phyloP scores from a whole-genome alignment of 225 moss, liverwort and hornwort species.

The Thuidium tamariscinum region DNA sequence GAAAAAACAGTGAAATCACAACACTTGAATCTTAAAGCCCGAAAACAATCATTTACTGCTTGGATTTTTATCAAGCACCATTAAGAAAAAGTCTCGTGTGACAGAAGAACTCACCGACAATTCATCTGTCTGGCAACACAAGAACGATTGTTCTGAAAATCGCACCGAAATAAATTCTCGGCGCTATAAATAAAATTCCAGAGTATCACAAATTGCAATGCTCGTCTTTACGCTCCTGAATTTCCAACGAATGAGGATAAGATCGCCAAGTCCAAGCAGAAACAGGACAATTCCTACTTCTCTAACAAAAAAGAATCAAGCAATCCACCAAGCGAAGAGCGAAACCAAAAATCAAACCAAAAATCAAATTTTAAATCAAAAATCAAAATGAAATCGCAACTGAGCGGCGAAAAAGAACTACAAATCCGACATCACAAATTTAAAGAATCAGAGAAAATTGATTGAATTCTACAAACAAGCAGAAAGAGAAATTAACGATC shows the following conservation, averaged over 20 bases:
- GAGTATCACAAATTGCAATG: background rate
- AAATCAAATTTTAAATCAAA: background rate
- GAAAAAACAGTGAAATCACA: background rate
- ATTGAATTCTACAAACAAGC: background rate
- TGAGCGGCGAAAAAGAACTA: background rate
- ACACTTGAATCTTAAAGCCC: background rate
- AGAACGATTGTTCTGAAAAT: background rate
- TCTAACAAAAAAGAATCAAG: background rate
- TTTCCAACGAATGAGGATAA: background rate
- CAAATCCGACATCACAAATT: background rate
- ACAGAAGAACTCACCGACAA: slow-evolving; percentile 1
- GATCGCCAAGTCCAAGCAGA: background rate
- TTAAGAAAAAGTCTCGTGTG: background rate
- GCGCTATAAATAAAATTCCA: background rate
- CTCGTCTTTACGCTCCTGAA: background rate
- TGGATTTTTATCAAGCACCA: background rate
- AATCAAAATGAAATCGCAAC: background rate
- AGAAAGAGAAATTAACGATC: background rate
- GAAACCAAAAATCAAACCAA: background rate
- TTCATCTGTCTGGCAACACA: slow-evolving; percentile 1
- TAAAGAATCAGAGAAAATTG: background rate
- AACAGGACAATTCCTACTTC: background rate
- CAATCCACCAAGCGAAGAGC: background rate
- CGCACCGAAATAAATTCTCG: background rate
- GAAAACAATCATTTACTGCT: background rate